These are phyloP conservation scores for Solanum habrochaites DNA, from an alignment of 257 asterid species.

Conservation along the genomic window DNA sequence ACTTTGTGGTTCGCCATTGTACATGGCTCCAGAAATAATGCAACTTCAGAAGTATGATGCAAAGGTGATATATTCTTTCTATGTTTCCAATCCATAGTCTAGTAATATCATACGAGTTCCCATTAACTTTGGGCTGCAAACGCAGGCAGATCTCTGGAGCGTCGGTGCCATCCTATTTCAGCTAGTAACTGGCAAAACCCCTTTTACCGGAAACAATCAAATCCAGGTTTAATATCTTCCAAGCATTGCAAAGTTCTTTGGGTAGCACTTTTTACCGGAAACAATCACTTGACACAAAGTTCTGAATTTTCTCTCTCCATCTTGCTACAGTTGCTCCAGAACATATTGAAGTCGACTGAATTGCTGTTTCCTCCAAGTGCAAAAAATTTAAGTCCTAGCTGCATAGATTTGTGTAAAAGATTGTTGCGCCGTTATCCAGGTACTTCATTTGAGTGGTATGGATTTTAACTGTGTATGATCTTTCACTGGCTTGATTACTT, in stretches of 20 bases:
- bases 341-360: conserved; percentile 64
- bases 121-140: conserved; percentile 21
- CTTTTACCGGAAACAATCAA: conserved; percentile 66
- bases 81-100: neutral
- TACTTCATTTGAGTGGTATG: conserved; percentile 7
- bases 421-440: conserved; percentile 80
- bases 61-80: conserved; percentile 42
- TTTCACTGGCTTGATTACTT: neutral
- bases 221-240: conserved; percentile 38
- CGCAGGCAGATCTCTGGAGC: conserved; percentile 98
- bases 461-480: neutral
- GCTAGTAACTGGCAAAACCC: conserved; percentile 79
- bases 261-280: neutral
- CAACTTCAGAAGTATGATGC: conserved; percentile 80
- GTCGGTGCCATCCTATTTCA: conserved; percentile 86
- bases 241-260: neutral
- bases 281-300: neutral
- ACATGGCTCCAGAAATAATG: conserved; percentile 99
- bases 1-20: conserved; percentile 85
- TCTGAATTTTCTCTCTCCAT: conserved; percentile 7
- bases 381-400: conserved; percentile 43
- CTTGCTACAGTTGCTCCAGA: conserved; percentile 64
- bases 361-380: conserved; percentile 70
- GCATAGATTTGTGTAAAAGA: conserved; percentile 70
- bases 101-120: neutral